These are phyloP conservation scores for Rhododendron ferrugineum DNA, from an alignment of 148 eudicot genomes.

Conservation along the genomic window DNA sequence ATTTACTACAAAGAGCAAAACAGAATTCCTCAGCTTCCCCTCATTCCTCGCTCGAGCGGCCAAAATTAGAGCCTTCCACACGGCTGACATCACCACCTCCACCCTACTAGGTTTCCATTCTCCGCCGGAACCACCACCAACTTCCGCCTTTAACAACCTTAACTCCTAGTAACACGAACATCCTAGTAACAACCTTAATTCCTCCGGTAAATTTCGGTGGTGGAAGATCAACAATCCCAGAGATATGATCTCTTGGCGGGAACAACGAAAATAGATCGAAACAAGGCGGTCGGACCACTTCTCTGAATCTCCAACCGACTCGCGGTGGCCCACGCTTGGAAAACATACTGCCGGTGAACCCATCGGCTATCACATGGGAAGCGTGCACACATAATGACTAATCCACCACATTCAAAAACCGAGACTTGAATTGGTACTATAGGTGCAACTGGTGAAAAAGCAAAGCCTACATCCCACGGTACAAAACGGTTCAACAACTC, in stretches of 20 bases:
- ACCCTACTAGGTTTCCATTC: neutral
- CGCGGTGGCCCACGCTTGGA: neutral
- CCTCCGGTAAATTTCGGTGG: neutral
- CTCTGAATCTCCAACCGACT: neutral
- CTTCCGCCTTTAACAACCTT: neutral
- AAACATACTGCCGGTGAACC: neutral
- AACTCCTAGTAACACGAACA: no score
- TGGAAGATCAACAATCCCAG: no score
- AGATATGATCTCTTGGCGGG: no score
- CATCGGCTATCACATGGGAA: constrained; percentile 2
- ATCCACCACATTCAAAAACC: neutral
- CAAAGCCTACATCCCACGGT: neutral
- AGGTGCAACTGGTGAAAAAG: neutral
- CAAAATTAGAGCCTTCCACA: constrained; percentile 3
- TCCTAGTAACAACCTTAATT: neutral
- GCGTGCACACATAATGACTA: neutral
- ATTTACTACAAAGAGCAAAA: no score
- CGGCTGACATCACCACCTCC: neutral
- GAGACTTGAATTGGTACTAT: neutral
- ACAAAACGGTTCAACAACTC: neutral
- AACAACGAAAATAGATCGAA: no score
- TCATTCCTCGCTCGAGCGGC: neutral
- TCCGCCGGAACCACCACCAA: neutral
- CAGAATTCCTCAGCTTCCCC: neutral
- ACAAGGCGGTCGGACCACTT: neutral